Base-by-base conservation (phyloP, 768 basidiomycete genomes). In the Chalciporus chontae region DNA sequence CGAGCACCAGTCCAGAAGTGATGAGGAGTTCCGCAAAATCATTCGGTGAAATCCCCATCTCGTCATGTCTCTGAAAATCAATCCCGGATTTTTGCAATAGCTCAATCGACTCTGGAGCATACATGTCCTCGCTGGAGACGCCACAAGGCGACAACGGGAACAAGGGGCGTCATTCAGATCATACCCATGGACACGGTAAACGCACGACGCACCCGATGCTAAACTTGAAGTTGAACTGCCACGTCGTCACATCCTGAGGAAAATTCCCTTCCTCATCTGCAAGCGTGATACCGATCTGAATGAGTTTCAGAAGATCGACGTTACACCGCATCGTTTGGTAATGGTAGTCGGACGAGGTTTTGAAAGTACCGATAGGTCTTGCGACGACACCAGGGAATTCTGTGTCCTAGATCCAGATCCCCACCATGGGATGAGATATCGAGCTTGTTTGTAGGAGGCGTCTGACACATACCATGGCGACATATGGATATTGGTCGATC, bases 301-400 rank as follows among this genome's bases (percentile, higher is more conserved):
- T 97, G 71, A 98, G 90, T 74, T 92, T 93, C 58, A 99, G 79
- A 43, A 98, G 76, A 77, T 99, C 96, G 62, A 98, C 96, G 70
- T 99, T 99, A 74, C 94, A 96, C 53, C 96, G 86, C 89, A 99
- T 95, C 2, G 96, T 99, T 70, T 99, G 96, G 70, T 97, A 99
- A 71, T 98, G 95, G 65, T 97, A 98, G 71, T 99, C 96, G 18
- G 93, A 93, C 10, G 93, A 92, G 0, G 94, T 94, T 69, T 92
- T 93, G 77, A 97, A 98, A 29, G 84, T 77, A 5, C 96, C 96
- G 61, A 99, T 95, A 3, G 96, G 96, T 17, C 96, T 82, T 3
- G 95, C 96, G 48, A 99, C 96, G 38, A 97, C 94, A 8, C 96
- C 96, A 29, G 96, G 96, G 69, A 98, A 98, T 67, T 99, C 96